Base-by-base conservation (phyloP, 257 asterid species). In the Nicotiana sylvestris region DNA sequence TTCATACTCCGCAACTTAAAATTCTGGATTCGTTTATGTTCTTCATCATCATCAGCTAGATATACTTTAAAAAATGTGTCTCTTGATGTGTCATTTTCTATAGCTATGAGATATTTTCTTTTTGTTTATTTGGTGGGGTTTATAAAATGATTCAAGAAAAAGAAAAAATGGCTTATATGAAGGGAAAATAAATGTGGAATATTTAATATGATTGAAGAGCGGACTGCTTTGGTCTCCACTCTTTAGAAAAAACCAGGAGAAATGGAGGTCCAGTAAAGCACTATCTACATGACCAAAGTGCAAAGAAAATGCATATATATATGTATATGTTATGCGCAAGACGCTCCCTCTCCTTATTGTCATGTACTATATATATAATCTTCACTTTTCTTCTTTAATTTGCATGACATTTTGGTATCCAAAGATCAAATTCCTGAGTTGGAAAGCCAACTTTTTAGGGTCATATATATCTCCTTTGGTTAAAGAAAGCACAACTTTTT, bases 211-310 rank as follows among this genome's bases (percentile, higher is more conserved):
- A 90, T 91, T 86, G 82, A 83, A 83, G 82, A 29, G 88, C 87
- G 88, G 96, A 88, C 91, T 91, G 13, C 85, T 85, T 91, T 92
- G 91, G 92, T 90, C 93, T 91, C 97, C 93, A 92, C 90, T 89
- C 90, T 85, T 86, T 82, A 85, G 76, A 35, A 17, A 66, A 17
- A 21, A 35, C 35, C 7, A 67, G 29, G 62, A 3, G 51, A 49
- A 83, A 74, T 81, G 86, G 93, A 92, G 96, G 96, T 86, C 89
- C 91, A 86, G 65, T 49, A 76, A 55, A 68, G 81, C 96, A 93
- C 89, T 88, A 88, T 81, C 83, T 46, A 21, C 46, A 49, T 72
- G 79, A 74, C 79, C 61, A 74, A 49, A 27, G n/a, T 49, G 79
- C 29, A 91, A 87, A 87, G 89, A 85, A 83, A 86, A 80, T 85